Conservation (phyloP, 306 rosid genomes). For the Prunus dulcis region DNA sequence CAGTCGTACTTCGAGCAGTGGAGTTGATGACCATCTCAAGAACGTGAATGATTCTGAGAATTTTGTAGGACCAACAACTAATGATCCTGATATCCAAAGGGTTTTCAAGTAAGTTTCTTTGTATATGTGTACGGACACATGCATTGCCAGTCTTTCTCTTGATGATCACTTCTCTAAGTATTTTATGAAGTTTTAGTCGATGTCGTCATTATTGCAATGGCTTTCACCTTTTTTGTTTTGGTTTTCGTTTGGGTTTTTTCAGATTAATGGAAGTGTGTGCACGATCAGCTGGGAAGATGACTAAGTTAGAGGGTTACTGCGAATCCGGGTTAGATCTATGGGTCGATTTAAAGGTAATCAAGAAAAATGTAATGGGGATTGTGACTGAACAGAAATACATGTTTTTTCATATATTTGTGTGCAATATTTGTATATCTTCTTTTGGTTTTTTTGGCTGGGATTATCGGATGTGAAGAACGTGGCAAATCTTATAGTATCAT, state of each 20-base stretch:
- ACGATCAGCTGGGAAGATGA: background rate
- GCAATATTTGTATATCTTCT: background rate
- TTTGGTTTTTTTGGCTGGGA: background rate
- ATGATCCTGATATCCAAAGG: background rate
- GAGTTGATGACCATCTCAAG: background rate
- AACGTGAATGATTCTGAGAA: background rate
- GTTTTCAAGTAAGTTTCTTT: background rate
- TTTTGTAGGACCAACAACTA: background rate
- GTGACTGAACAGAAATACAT: background rate
- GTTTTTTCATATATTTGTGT: background rate
- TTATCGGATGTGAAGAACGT: background rate
- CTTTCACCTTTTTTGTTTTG: background rate
- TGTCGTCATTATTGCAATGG: background rate
- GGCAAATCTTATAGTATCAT: background rate
- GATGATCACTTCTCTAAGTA: background rate
- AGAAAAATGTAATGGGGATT: background rate
- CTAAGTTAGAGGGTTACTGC: background rate
- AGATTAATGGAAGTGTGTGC: background rate
- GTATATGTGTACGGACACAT: background rate
- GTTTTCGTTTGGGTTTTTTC: background rate
- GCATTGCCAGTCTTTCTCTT: background rate
- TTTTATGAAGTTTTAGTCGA: background rate
- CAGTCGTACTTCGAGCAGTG: background rate
- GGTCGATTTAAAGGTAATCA: background rate
- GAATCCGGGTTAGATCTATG: background rate